Base-by-base conservation (phyloP, 169 alveolate species). In the Eimeria zaria region DNA sequence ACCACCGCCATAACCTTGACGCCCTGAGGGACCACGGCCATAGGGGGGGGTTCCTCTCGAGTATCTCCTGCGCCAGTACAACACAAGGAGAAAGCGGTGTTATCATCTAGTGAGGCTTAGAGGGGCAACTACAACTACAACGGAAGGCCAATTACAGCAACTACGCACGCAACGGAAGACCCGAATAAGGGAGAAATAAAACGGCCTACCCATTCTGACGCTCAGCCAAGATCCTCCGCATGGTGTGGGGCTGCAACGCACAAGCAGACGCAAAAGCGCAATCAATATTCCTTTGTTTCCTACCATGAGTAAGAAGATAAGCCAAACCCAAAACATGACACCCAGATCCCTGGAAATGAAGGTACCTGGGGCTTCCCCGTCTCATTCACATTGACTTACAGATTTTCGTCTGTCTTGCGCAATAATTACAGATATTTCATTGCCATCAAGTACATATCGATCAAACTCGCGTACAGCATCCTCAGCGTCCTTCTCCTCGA, bases 331-430 rank as follows among this genome's bases (percentile, higher is more conserved):
- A 60, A 20, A 44, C 0, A 27, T 0, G 39, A 41, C 3, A 12
- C 64, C 24, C 22, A n/a, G n/a, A n/a, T n/a, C n/a, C n/a, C n/a
- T n/a, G n/a, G n/a, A n/a, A n/a, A n/a, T n/a, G n/a, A n/a, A n/a
- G n/a, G n/a, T n/a, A n/a, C n/a, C n/a, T n/a, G n/a, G n/a, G n/a
- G n/a, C n/a, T n/a, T n/a, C n/a, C n/a, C n/a, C n/a, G n/a, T n/a
- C n/a, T n/a, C n/a, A n/a, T n/a, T n/a, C n/a, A n/a, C n/a, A n/a
- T n/a, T 48, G 71, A 55, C 95, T 88, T 53, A 94, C 96, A 16
- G 99, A 98, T 93, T 98, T 98, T 90, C 99, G 96, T 41, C 99
- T 96, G 96, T 98, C 99, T 74, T 98, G 99, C 24, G 99, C 99
- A 90, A 98, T 95, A 89, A 98, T 98, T 36, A 99, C 98, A 69